A percentile compares a stretch with the other conserved stretches of the same genome.
Evolutionary conservation across 352 stramenopile genomes (phyloP).

Genomic region (Pythium vanterpoolii): DNA sequence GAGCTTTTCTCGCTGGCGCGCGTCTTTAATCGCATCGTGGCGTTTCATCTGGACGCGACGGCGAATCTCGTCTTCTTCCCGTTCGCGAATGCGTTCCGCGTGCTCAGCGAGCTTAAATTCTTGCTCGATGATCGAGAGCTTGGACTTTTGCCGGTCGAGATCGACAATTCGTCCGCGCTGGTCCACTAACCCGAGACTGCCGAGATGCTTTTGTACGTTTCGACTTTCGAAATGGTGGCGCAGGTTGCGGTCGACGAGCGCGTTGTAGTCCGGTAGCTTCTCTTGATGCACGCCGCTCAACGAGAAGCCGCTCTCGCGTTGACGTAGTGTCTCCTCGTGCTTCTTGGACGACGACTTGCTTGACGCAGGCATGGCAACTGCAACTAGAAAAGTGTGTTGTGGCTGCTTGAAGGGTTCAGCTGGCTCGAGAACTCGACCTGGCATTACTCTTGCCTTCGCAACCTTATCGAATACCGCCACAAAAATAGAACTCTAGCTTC

Average conservation of each 20-base stretch:
- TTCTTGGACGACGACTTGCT: conserved; percentile 28
- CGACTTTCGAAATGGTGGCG: conserved; percentile 88
- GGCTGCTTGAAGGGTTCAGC: background rate
- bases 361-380: conserved; percentile 8
- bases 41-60: conserved; percentile 88
- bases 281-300: conserved; percentile 59
- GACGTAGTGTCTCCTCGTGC: conserved; percentile 41
- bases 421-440: background rate
- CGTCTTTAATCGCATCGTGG: conserved; percentile 80
- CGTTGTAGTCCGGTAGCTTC: conserved; percentile 82
- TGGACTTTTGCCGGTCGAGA: conserved; percentile 85
- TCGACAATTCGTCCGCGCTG: conserved; percentile 86
- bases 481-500: background rate
- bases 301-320: conserved; percentile 60
- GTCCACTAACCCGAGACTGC: conserved; percentile 83
- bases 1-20: conserved; percentile 77
- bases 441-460: conserved; percentile 1
- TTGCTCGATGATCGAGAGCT: conserved; percentile 91
- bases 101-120: conserved; percentile 89
- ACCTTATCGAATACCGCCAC: conserved; percentile 7
- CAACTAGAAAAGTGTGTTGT: background rate
- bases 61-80: conserved; percentile 86
- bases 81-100: conserved; percentile 58
- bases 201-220: conserved; percentile 72
- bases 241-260: conserved; percentile 87